Evolutionary conservation across 129 eudicot species (phyloP).

Genomic region (Rutidosis leptorrhynchoides): DNA sequence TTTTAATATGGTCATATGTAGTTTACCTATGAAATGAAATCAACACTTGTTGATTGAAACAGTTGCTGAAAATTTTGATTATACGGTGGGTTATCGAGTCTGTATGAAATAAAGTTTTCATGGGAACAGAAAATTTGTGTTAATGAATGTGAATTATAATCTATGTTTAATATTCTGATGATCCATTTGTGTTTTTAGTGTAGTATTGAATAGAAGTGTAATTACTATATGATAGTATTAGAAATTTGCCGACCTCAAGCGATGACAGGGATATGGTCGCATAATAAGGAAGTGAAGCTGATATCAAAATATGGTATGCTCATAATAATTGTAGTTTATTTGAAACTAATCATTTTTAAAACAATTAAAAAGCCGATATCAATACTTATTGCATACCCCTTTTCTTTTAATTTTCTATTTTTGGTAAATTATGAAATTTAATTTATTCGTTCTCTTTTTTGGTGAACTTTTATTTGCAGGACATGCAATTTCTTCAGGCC

Average conservation of each 20-base stretch:
- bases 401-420: too few species aligned
- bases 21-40: not conserved
- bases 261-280: slow-evolving; percentile 26
- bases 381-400: not conserved
- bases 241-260: slow-evolving; percentile 36
- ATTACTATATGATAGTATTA: slow-evolving; percentile 37
- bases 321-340: not conserved
- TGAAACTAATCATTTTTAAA: not conserved
- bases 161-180: slow-evolving; percentile 20
- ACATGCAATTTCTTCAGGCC: slow-evolving; percentile 21
- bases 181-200: slow-evolving; percentile 19
- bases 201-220: slow-evolving; percentile 33
- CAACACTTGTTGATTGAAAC: not conserved
- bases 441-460: not conserved
- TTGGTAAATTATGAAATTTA: not conserved
- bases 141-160: not conserved
- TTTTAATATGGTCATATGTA: not conserved
- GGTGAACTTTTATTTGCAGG: slow-evolving; percentile 23
- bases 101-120: not conserved
- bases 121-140: not conserved
- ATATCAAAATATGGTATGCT: slow-evolving; percentile 31
- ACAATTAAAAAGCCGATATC: not conserved
- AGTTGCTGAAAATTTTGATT: not conserved
- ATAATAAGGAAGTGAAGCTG: slow-evolving; percentile 30
- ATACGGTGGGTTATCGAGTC: not conserved